phyloP scores from a whole-genome alignment of 208 protist genomes.

The Tritrichomonas foetus region DNA sequence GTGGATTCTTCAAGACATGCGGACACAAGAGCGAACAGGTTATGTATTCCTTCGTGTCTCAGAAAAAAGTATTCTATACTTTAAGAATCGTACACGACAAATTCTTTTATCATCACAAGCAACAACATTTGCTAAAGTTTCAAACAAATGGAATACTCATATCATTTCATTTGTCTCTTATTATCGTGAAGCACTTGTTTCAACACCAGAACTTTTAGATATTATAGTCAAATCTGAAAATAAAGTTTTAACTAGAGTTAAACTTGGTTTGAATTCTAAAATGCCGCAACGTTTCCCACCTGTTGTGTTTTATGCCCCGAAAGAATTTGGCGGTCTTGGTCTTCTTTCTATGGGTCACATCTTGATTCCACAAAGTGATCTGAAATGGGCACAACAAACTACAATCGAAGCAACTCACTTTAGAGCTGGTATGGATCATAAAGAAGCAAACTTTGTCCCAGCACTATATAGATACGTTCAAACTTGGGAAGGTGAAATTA shows the following conservation, averaged over 20 bases:
- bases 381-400: conserved; percentile 93
- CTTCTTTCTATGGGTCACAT: conserved; percentile 99
- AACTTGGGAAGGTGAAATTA: conserved; percentile 98
- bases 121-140: conserved; percentile 99
- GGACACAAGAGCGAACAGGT: conserved; percentile 96
- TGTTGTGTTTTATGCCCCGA: conserved; percentile 93
- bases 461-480: conserved; percentile 99
- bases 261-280: conserved; percentile 99
- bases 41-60: conserved; percentile 95
- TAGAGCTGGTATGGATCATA: conserved; percentile 92
- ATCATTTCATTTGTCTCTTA: conserved; percentile 99
- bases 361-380: conserved; percentile 97
- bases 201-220: conserved; percentile 90
- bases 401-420: conserved; percentile 97
- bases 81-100: conserved; percentile 94
- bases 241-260: conserved; percentile 99
- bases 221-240: conserved; percentile 99
- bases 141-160: conserved; percentile 99
- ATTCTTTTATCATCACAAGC: conserved; percentile 98
- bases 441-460: conserved; percentile 94
- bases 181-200: conserved; percentile 96
- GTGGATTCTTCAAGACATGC: conserved; percentile 96
- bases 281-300: conserved; percentile 99
- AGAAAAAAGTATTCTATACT: conserved; percentile 81
- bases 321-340: conserved; percentile 74